Evolutionary conservation across 2,329 filamentous ascomycete genomes (phyloP).

Genomic region (Xylaria polymorpha): DNA sequence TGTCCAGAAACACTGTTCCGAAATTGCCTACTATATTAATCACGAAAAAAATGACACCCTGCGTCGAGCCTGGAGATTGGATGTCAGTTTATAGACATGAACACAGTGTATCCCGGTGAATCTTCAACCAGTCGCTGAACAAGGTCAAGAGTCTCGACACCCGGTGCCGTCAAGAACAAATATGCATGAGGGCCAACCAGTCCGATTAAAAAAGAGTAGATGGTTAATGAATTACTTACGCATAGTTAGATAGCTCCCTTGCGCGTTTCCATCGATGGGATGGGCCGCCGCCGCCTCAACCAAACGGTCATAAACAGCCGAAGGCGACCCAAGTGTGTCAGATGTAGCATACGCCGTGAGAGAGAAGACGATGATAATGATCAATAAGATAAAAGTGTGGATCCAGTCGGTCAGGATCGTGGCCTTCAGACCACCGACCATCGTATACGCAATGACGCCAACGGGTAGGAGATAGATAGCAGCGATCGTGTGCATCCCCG

Average conservation of each 20-base stretch:
- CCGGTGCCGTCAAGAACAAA: neutral
- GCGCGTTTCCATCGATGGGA: slow-evolving; percentile 82
- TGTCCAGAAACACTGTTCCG: slow-evolving; percentile 85
- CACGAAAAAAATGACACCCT: slow-evolving; percentile 89
- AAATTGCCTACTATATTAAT: slow-evolving; percentile 92
- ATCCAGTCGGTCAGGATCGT: slow-evolving; percentile 89
- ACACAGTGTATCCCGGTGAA: neutral
- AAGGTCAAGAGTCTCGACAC: neutral
- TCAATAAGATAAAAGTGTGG: slow-evolving; percentile 84
- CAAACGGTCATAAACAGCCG: slow-evolving; percentile 81
- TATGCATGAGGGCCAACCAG: neutral
- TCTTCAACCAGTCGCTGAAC: neutral
- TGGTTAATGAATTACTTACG: slow-evolving; percentile 48
- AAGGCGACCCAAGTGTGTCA: slow-evolving; percentile 77
- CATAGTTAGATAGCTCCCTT: slow-evolving; percentile 90
- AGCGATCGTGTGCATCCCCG: slow-evolving; percentile 80
- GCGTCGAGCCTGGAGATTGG: slow-evolving; percentile 62
- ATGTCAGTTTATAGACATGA: slow-evolving; percentile 19
- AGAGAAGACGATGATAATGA: slow-evolving; percentile 88
- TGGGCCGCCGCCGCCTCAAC: slow-evolving; percentile 74
- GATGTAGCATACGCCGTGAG: slow-evolving; percentile 84
- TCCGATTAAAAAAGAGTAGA: neutral
- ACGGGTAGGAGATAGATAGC: slow-evolving; percentile 86
- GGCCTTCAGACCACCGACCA: slow-evolving; percentile 67
- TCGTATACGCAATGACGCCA: slow-evolving; percentile 84